Conservation (phyloP, 2,329 filamentous ascomycete species). For the Dothideomycetidae sp. region DNA sequence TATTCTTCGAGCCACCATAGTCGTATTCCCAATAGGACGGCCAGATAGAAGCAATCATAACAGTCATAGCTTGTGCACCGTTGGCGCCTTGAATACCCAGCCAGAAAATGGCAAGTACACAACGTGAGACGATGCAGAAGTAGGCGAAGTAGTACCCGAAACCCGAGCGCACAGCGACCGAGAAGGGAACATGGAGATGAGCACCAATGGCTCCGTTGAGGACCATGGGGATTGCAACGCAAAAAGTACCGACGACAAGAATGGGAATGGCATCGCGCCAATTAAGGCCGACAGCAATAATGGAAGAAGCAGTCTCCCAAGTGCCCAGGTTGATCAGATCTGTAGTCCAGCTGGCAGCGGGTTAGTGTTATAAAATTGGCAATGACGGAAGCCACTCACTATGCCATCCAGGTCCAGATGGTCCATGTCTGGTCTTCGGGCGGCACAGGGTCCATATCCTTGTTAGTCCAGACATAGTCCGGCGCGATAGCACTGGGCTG, state of each 20-base stretch:
- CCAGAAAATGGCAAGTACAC: slow-evolving; percentile 45
- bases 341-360: slow-evolving; percentile 14
- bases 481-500: slow-evolving; percentile 35
- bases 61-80: slow-evolving; percentile 40
- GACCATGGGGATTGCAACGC: slow-evolving; percentile 44
- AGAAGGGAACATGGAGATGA: slow-evolving; percentile 41
- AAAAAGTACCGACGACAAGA: slow-evolving; percentile 36
- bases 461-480: slow-evolving; percentile 27
- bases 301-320: slow-evolving; percentile 29
- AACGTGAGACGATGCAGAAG: slow-evolving; percentile 38
- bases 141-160: slow-evolving; percentile 46
- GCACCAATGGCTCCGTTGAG: slow-evolving; percentile 40
- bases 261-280: slow-evolving; percentile 42
- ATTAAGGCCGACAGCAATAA: slow-evolving; percentile 38
- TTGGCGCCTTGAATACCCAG: slow-evolving; percentile 53
- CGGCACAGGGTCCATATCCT: slow-evolving; percentile 25
- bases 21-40: slow-evolving; percentile 40
- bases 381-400: slow-evolving; percentile 10
- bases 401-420: slow-evolving; percentile 28
- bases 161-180: slow-evolving; percentile 40
- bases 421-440: slow-evolving; percentile 20
- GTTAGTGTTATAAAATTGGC: not conserved
- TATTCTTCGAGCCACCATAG: slow-evolving; percentile 26
- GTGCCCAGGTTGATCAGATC: slow-evolving; percentile 20
- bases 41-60: slow-evolving; percentile 44